Percentiles rank a stretch among this genome's conserved stretches.
These are phyloP conservation scores for Iodosphaeria phyllophila DNA, from an alignment of 2,329 filamentous ascomycete species.

Conservation along the genomic window DNA sequence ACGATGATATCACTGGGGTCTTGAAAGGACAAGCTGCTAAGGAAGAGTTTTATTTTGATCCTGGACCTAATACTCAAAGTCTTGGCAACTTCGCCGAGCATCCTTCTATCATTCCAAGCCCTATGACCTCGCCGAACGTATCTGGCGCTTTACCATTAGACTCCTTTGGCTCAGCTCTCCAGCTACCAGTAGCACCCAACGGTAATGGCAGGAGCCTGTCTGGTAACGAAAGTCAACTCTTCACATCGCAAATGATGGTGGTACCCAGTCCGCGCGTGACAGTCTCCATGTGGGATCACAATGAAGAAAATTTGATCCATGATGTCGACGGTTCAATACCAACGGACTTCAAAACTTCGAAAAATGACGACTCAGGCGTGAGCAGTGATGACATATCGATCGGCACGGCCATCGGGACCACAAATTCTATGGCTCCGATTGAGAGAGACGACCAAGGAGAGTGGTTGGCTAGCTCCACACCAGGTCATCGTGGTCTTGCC, in stretches of 20 bases:
- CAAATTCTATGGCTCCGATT: slow-evolving; percentile 7
- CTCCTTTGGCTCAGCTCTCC: slow-evolving; percentile 13
- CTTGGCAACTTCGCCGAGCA: too few relatives aligned
- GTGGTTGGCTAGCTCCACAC: slow-evolving; percentile 19
- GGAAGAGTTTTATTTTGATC: too few relatives aligned
- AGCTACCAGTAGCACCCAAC: slow-evolving; percentile 31
- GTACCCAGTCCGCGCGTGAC: slow-evolving; percentile 37
- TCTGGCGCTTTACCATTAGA: too few relatives aligned
- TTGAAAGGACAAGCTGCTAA: too few relatives aligned
- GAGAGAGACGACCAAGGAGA: slow-evolving; percentile 20
- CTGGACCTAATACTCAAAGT: too few relatives aligned
- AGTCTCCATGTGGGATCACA: slow-evolving; percentile 35
- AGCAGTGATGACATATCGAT: slow-evolving; percentile 20
- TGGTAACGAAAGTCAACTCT: slow-evolving; percentile 30
- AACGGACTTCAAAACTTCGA: slow-evolving; percentile 14
- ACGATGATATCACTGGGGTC: too few relatives aligned
- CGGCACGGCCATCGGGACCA: slow-evolving; percentile 7
- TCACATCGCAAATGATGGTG: too few relatives aligned
- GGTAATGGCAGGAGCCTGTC: slow-evolving; percentile 29
- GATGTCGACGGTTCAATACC: slow-evolving; percentile 20
- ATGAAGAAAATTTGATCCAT: slow-evolving; percentile 15
- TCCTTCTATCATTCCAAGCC: too few relatives aligned
- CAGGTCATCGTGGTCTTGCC: slow-evolving; percentile 26
- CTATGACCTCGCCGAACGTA: too few relatives aligned
- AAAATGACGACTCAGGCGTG: slow-evolving; percentile 16